Evolutionary conservation across 352 stramenopile genomes (phyloP).

Genomic region (Phytopythium montanum): DNA sequence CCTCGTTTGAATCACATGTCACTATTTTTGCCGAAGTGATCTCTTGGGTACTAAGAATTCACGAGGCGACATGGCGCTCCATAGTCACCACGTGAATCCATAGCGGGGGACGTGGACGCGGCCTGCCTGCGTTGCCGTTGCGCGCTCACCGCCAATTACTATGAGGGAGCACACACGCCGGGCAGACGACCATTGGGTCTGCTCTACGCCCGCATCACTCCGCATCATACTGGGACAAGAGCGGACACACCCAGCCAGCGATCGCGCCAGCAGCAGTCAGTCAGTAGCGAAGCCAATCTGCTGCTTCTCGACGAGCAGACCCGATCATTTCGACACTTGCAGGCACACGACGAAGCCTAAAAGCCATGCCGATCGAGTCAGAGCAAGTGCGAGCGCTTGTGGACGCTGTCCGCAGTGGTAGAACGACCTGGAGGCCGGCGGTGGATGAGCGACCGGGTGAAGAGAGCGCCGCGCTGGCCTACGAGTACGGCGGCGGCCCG

Average conservation of each 20-base stretch:
- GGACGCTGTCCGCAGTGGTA: not conserved
- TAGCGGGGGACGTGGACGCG: not conserved
- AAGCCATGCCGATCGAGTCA: not conserved
- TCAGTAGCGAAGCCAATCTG: not conserved
- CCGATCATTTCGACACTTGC: not conserved
- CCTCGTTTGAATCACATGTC: not conserved
- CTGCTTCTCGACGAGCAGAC: not conserved
- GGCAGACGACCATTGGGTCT: not conserved
- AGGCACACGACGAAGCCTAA: not conserved
- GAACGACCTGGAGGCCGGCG: not conserved
- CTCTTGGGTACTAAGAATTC: constrained; percentile 4
- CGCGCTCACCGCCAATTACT: no score
- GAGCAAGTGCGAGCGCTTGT: not conserved
- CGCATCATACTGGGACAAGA: not conserved
- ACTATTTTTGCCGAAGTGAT: not conserved
- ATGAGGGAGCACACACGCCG: no score
- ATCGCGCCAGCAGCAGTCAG: not conserved
- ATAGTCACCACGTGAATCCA: not conserved
- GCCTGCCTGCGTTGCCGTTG: not conserved
- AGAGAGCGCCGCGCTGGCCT: not conserved
- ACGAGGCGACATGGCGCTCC: not conserved
- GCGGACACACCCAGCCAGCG: not conserved
- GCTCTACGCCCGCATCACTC: not conserved
- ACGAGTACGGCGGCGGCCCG: constrained; percentile 5
- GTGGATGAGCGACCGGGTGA: not conserved